Percentiles rank a stretch among this genome's conserved stretches.
Evolutionary conservation across 2,329 filamentous ascomycete species (phyloP).

Genomic region (Erysiphe neolycopersici): DNA sequence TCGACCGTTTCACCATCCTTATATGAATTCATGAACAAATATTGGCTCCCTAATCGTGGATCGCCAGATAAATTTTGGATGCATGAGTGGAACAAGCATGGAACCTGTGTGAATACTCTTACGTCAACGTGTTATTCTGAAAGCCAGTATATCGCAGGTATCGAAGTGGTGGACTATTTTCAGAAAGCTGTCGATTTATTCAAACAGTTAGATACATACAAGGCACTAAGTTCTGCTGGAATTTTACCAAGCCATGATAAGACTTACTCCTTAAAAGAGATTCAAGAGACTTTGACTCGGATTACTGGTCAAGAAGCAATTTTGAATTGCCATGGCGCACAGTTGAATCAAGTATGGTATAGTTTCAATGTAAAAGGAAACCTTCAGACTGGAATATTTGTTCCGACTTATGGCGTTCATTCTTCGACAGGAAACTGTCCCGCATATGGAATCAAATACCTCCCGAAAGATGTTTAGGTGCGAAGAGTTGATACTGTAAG

Average conservation of each 20-base stretch:
- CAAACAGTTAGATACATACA: constrained; percentile 4
- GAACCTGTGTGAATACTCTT: constrained; percentile 42
- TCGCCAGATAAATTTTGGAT: constrained; percentile 41
- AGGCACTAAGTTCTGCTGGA: constrained; percentile 21
- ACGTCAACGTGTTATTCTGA: constrained; percentile 35
- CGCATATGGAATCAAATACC: constrained; percentile 22
- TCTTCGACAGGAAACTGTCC: constrained; percentile 21
- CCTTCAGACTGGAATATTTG: constrained; percentile 22
- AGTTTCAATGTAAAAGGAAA: constrained; percentile 25
- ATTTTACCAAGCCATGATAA: constrained; percentile 20
- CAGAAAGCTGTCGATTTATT: constrained; percentile 2
- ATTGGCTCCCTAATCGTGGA: constrained; percentile 44
- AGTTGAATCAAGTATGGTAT: constrained; percentile 26
- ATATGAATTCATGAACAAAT: constrained; percentile 27
- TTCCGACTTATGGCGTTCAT: constrained; percentile 14
- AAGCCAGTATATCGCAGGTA: constrained; percentile 1
- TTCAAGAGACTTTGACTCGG: constrained; percentile 17
- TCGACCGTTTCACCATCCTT: constrained; percentile 21
- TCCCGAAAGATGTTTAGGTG: constrained; percentile 19
- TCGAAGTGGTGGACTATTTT: constrained; percentile 6
- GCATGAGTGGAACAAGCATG: constrained; percentile 54
- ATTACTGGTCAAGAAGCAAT: constrained; percentile 20
- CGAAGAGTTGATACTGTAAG: too few species aligned
- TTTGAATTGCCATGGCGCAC: constrained; percentile 18
- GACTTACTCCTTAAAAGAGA: constrained; percentile 17